Conservation (phyloP, 2,329 filamentous ascomycete genomes). For the Colletotrichum sp. region DNA sequence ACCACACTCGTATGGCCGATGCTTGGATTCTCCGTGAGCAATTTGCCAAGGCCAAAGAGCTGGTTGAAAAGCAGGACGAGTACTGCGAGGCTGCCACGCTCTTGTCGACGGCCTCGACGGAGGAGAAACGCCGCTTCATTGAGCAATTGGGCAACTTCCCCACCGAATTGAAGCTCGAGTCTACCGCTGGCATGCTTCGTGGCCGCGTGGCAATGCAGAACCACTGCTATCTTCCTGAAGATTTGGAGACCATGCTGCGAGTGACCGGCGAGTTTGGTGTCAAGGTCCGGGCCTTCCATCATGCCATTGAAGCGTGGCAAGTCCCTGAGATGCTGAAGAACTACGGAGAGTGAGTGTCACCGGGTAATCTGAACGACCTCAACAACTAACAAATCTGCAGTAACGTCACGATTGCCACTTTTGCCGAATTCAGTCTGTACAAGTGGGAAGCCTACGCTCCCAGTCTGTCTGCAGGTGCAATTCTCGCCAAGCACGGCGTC, state of each 20-base stretch:
- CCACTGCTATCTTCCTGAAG: slow-evolving; percentile 49
- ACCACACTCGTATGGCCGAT: slow-evolving; percentile 44
- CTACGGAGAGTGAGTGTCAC: slow-evolving; percentile 30
- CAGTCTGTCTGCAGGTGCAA: slow-evolving; percentile 43
- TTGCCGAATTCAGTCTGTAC: slow-evolving; percentile 45
- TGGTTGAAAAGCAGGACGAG: slow-evolving; percentile 40
- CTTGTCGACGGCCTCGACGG: slow-evolving; percentile 22
- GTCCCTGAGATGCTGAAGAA: slow-evolving; percentile 44
- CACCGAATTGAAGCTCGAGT: slow-evolving; percentile 43
- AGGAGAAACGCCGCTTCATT: slow-evolving; percentile 25
- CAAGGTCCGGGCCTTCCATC: slow-evolving; percentile 44
- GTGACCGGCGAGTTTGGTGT: slow-evolving; percentile 48
- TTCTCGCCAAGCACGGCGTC: slow-evolving; percentile 43
- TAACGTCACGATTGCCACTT: slow-evolving; percentile 48
- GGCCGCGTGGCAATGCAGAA: slow-evolving; percentile 46
- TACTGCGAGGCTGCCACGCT: slow-evolving; percentile 28
- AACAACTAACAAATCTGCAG: slow-evolving; percentile 11
- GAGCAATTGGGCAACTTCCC: slow-evolving; percentile 27
- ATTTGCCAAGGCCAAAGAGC: slow-evolving; percentile 38
- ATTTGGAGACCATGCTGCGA: slow-evolving; percentile 47
- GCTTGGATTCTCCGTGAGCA: slow-evolving; percentile 44
- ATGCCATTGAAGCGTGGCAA: slow-evolving; percentile 43
- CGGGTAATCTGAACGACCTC: slow-evolving; percentile 8
- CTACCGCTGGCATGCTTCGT: slow-evolving; percentile 42
- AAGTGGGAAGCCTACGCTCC: slow-evolving; percentile 47